Base-by-base conservation (phyloP, 1,139 yeast genomes). In the Pneumocystis wakefieldiae region DNA sequence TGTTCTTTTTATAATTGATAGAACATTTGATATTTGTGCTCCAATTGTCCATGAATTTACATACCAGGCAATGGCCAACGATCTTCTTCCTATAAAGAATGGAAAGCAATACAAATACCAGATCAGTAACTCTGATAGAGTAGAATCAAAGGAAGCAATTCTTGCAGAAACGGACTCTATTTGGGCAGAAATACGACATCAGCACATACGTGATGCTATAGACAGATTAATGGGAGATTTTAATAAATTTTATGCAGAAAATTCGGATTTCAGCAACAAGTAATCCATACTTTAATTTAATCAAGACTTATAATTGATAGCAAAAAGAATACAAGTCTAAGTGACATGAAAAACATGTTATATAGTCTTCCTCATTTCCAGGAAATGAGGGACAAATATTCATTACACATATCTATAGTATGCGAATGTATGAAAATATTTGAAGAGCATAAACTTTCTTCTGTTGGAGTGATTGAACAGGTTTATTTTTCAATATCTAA, bases 51-150 rank as follows among this genome's bases (percentile, higher is more conserved):
- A 92, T 73, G 96, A 90, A 72, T 89, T 91, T 74, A 83, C 86
- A n/a, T 94, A 90, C 73, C 96, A 92, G 73, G 92, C 97, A 6
- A 85, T 91, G 88, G 87, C 92, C 17, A 85, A 86, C 77, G 98
- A 92, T 73, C 74, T 83, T 61, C 67, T 77, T 39, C 69, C 69
- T n/a, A 81, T 82, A 36, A 75, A 77, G n/a, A 76, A 75, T 62
- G 77, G 77, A 32, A 79, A 76, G 67, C 72, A 72, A n/a, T 87
- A 83, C 72, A 77, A 74, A 58, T 90, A 86, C 71, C 72, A 77
- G 59, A 80, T 83, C 4, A 87, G 85, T 69, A 83, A 79, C 69
- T 88, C 83, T 70, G 75, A 75, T 41, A 90, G 90, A 10, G 81
- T 78, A 61, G 79, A 80, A 62, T 78, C 78, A 48, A 77, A 77